phyloP scores from a whole-genome alignment of 2,329 filamentous ascomycete genomes.

The Emmonsiellopsis sp. region DNA sequence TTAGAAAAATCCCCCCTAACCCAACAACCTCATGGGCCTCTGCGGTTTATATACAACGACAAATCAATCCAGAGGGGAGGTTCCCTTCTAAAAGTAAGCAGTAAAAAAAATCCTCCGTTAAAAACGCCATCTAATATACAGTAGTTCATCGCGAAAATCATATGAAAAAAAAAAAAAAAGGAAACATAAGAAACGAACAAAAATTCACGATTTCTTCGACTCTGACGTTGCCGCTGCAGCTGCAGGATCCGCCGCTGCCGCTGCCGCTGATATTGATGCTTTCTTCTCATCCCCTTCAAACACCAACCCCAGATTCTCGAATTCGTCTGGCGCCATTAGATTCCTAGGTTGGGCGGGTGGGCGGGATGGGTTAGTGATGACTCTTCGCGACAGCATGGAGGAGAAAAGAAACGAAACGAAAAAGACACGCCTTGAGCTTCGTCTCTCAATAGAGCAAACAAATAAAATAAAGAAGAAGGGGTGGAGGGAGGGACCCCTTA shows the following conservation, averaged over 20 bases:
- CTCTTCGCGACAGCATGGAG: no score
- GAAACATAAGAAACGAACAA: background rate
- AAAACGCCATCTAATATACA: background rate
- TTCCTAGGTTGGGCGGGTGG: conserved; percentile 47
- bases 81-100: no score
- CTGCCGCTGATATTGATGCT: conserved; percentile 2
- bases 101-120: no score
- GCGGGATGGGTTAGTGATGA: background rate
- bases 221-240: background rate
- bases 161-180: background rate
- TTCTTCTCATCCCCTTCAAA: conserved; percentile 34
- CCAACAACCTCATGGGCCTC: no score
- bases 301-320: conserved; percentile 81
- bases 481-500: conserved; percentile 39
- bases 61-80: no score
- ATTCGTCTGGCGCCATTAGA: conserved; percentile 90
- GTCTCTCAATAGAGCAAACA: background rate
- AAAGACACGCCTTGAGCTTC: no score
- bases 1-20: no score
- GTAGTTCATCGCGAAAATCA: no score
- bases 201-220: conserved; percentile 1
- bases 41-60: no score
- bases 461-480: background rate
- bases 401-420: conserved; percentile 1
- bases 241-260: conserved; percentile 3